Conservation (phyloP, 495 filamentous ascomycete genomes). For the Achaetomiella virescens region DNA sequence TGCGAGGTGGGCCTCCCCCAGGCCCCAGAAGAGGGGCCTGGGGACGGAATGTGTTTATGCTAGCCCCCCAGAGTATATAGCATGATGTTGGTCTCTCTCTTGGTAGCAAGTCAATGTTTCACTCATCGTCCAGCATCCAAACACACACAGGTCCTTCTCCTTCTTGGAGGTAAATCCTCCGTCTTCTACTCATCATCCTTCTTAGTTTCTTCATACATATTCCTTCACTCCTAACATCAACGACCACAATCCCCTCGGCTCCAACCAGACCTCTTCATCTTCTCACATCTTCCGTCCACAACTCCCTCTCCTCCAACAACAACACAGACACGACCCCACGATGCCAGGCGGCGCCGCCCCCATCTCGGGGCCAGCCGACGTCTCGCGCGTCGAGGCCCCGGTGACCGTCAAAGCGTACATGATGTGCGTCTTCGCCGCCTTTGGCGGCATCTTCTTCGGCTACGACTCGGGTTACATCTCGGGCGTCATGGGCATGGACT, state of each 20-base stretch:
- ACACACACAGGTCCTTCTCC: too few relatives aligned
- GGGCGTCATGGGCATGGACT: constrained; percentile 52
- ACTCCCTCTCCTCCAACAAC: not conserved
- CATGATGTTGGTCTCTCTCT: not conserved
- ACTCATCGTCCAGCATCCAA: too few relatives aligned
- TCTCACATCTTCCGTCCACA: not conserved
- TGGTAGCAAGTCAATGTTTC: not conserved
- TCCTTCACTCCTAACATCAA: too few relatives aligned
- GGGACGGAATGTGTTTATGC: not conserved
- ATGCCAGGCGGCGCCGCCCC: constrained; percentile 21
- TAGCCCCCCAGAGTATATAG: not conserved
- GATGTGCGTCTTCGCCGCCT: constrained; percentile 62
- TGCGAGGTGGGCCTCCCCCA: not conserved
- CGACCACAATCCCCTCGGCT: too few relatives aligned
- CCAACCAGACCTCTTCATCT: not conserved
- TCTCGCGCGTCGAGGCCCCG: constrained; percentile 52
- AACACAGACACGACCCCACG: not conserved
- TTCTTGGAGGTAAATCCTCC: too few relatives aligned
- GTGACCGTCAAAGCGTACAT: constrained; percentile 59
- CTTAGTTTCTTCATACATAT: too few relatives aligned
- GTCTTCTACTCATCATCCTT: too few relatives aligned
- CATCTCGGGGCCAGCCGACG: constrained; percentile 28
- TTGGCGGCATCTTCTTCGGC: constrained; percentile 62
- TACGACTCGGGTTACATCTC: constrained; percentile 61
- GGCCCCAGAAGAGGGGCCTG: not conserved